Base-by-base conservation (phyloP, 2,329 filamentous ascomycete species). In the Helotiales sp. region DNA sequence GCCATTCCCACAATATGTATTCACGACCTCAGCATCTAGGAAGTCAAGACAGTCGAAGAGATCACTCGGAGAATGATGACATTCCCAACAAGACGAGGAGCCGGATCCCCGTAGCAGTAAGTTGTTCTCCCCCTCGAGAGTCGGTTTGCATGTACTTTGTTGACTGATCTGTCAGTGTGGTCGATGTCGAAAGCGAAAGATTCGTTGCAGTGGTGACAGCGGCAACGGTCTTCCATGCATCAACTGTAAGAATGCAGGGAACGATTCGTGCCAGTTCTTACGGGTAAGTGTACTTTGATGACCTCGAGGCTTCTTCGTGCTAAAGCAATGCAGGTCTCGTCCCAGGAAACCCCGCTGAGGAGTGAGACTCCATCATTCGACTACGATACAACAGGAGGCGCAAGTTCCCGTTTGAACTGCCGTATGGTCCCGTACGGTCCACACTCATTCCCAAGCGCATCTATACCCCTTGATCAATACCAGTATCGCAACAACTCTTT, bases 131-230 rank as follows among this genome's bases (percentile, higher is more conserved):
- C n/a, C 5, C 25, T 34, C n/a, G 19, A 36, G 38, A 22, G 17
- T 6, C 3, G 31, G 19, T 49, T 46, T 36, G 31, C 10, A 12
- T 33, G 13, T 5, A 50, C 40, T 24, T 15, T 55, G 15, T n/a
- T 54, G 34, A 44, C 40, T 12, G 47, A 30, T 58, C 54, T 30
- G 19, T 19, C 63, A 97, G 93, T 98, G 93, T 73, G 85, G 86
- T 33, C 86, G 93, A 65, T 98, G 93, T 74, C 86, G 93, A 60
- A 93, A 93, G 76, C 85, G 93, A 58, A 98, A 98, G 79, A 98
- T 98, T 67, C 88, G 91, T 66, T 98, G 93, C 76, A 96, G 90
- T 69, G 93, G 93, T 42, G 91, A 96, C 30, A 84, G 88, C 68
- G 89, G 88, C n/a, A 84, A 88, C 68, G 89, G 88, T 17, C 86